Evolutionary conservation across 768 basidiomycete species (phyloP), one percentile per base, ranked within the genome.

Genomic region (Trametes gibbosa): DNA sequence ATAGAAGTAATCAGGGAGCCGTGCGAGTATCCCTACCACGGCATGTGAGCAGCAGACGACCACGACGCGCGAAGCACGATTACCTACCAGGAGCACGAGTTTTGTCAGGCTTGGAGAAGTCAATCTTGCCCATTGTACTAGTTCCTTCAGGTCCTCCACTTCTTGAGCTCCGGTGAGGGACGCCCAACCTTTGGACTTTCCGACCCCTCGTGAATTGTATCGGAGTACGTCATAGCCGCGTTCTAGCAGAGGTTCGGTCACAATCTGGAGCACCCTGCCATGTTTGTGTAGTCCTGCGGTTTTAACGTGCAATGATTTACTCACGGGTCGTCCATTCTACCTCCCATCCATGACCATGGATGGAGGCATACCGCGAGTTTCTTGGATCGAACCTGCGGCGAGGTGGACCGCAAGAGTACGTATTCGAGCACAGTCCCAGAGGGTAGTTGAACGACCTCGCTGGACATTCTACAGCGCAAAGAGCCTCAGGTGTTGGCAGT

Each of bases 291-390:
- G 29, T 32, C 29, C 29, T 10, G 1, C 27, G 19, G 2, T 23
- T 8, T 21, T 40, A 42, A 19, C 14, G 23, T 40, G 17, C 29
- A 14, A 19, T 19, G 1, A 0, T 13, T n/a, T n/a, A 79, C 89
- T 67, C 69, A 92, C 91, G 86, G 81, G 65, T 93, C 90, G 62
- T 84, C 69, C 83, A 86, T 89, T 50, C 74, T 78, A 16, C 90
- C 91, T 1, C 91, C 90, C 0, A 92, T 77, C 80, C 90, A 84
- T n/a, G 87, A 85, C 90, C 90, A 93, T 6, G 92, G 92, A 64
- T 93, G 91, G 12, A 89, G 74, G 64, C 85, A 85, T n/a, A 93
- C 72, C 0, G 85, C 90, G 6, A 87, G 69, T 61, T 81, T 85
- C 27, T 72, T 76, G 12, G 12, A 13, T 21, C 29, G 4, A 5